These are phyloP conservation scores for Lycium barbarum DNA, from an alignment of 257 asterid species.

Conservation along the genomic window DNA sequence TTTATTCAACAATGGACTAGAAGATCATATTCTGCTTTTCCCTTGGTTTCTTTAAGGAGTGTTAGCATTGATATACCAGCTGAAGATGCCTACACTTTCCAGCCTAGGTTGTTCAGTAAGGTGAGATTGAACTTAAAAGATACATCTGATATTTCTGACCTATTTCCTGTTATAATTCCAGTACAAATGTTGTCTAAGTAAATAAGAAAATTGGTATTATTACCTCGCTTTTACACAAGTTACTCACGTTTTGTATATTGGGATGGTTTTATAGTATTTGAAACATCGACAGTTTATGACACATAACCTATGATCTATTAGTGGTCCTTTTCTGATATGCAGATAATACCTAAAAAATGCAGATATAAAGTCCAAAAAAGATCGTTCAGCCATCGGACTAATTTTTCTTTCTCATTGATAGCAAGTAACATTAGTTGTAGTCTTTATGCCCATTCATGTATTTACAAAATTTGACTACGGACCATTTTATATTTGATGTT, in stretches of 20 bases:
- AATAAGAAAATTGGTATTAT: background rate
- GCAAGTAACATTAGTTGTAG: too few species aligned
- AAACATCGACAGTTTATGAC: background rate
- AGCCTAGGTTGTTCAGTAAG: constrained; percentile 89
- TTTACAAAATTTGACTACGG: too few species aligned
- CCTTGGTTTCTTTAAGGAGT: constrained; percentile 64
- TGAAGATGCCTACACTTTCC: constrained; percentile 76
- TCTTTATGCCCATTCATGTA: too few species aligned
- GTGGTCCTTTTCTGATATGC: background rate
- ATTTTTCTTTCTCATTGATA: too few species aligned
- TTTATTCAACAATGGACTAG: constrained; percentile 7
- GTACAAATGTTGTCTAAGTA: background rate
- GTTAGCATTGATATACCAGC: constrained; percentile 79
- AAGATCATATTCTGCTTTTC: background rate
- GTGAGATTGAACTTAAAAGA: constrained; percentile 39
- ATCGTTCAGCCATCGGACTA: too few species aligned
- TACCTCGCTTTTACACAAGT: background rate
- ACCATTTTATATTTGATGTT: too few species aligned
- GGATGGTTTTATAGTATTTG: background rate
- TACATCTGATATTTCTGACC: background rate
- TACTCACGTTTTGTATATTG: background rate
- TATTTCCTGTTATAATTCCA: background rate
- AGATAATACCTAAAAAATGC: constrained; percentile 21
- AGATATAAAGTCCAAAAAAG: constrained; percentile 53
- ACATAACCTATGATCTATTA: too few species aligned